Conservation (phyloP, 164 flowering plant genomes). For the Kalanchoe fedtschenkoi region DNA sequence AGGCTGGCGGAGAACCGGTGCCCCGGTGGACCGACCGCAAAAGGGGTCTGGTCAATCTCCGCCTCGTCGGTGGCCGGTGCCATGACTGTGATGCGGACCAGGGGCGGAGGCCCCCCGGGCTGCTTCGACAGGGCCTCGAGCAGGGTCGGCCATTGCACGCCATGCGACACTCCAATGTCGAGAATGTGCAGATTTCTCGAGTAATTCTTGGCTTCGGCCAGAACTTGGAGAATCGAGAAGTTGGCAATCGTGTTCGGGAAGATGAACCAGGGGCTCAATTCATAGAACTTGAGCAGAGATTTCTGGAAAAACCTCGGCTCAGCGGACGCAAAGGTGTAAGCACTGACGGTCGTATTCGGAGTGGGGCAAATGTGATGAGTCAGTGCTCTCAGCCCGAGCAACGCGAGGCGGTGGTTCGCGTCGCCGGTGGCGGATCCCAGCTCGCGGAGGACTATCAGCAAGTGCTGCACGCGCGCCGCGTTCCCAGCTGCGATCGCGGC, state of each 20-base stretch:
- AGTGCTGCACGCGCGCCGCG: constrained; percentile 49
- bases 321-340: constrained; percentile 33
- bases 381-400: constrained; percentile 51
- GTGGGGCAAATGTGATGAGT: constrained; percentile 22
- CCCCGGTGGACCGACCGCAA: constrained; percentile 46
- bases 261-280: constrained; percentile 72
- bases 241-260: constrained; percentile 60
- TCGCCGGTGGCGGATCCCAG: constrained; percentile 59
- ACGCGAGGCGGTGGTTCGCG: constrained; percentile 60
- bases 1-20: constrained; percentile 43
- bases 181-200: constrained; percentile 39
- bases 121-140: constrained; percentile 53
- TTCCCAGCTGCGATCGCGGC: constrained; percentile 41
- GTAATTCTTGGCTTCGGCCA: constrained; percentile 16
- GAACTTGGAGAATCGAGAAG: constrained; percentile 50
- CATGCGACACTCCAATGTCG: constrained; percentile 80
- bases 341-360: constrained; percentile 9
- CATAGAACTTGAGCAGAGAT: constrained; percentile 49
- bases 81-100: constrained; percentile 54
- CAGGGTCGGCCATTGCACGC: constrained; percentile 79
- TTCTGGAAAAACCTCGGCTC: constrained; percentile 44
- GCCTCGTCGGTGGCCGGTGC: constrained; percentile 12
- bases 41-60: constrained; percentile 29
- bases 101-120: constrained; percentile 51
- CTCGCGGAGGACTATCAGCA: constrained; percentile 57